Evolutionary conservation across 495 filamentous ascomycete genomes (phyloP).

Genomic region (Patellaria atrata): DNA sequence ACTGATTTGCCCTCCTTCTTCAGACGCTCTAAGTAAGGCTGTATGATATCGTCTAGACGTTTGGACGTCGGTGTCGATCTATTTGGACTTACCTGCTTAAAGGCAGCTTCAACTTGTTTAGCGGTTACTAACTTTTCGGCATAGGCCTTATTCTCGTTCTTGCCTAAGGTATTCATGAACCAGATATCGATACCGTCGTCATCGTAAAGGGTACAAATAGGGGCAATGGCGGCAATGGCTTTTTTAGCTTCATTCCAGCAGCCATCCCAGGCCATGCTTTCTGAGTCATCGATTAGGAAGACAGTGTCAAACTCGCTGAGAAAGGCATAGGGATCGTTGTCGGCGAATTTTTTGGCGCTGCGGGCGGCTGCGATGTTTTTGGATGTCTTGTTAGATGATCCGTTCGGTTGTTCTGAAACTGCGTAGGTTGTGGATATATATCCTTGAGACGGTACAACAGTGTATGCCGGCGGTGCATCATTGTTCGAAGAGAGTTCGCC

Average conservation of each 20-base stretch:
- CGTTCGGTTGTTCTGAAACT: slow-evolving; percentile 12
- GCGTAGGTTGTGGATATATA: too few relatives aligned
- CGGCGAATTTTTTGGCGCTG: slow-evolving; percentile 13
- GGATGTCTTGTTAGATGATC: slow-evolving; percentile 6
- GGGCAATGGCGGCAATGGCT: slow-evolving; percentile 64
- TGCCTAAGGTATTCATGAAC: slow-evolving; percentile 61
- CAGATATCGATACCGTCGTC: slow-evolving; percentile 84
- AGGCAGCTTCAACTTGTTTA: too few relatives aligned
- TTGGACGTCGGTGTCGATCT: slow-evolving; percentile 64
- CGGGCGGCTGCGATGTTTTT: slow-evolving; percentile 4
- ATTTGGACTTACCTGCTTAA: slow-evolving; percentile 45
- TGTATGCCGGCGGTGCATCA: slow-evolving; percentile 37
- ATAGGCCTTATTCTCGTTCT: too few relatives aligned
- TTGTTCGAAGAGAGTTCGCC: too few relatives aligned
- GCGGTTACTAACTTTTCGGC: too few relatives aligned
- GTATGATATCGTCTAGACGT: slow-evolving; percentile 57
- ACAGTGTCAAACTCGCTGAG: slow-evolving; percentile 79
- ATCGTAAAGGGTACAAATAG: slow-evolving; percentile 74
- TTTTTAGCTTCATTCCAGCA: slow-evolving; percentile 63
- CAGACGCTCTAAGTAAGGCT: slow-evolving; percentile 46
- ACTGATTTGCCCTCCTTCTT: slow-evolving; percentile 32
- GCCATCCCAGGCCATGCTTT: slow-evolving; percentile 67
- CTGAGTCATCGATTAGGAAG: slow-evolving; percentile 87
- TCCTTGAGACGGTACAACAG: slow-evolving; percentile 21
- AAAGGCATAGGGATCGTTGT: slow-evolving; percentile 65